These are phyloP conservation scores for Phragmites australis DNA, from an alignment of 176 grass and related monocot species.

Conservation along the genomic window DNA sequence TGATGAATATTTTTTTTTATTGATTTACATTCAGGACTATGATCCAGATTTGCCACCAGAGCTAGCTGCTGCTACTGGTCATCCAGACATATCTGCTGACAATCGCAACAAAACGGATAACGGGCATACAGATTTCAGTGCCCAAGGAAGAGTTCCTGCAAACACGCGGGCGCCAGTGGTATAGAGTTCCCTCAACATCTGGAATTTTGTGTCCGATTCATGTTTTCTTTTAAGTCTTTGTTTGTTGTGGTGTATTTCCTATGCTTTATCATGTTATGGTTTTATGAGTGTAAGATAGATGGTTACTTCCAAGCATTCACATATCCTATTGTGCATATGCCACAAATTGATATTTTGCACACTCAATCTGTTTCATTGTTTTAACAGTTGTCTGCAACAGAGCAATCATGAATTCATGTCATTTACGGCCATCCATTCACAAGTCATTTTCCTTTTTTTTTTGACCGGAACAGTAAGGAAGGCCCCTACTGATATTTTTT, in stretches of 20 bases:
- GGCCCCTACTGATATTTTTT: no score
- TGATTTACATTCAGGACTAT: conserved; percentile 64
- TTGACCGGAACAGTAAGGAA: background rate
- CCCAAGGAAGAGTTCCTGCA: conserved; percentile 64
- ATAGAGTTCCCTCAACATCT: conserved; percentile 22
- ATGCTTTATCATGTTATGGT: conserved; percentile 1
- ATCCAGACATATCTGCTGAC: conserved; percentile 60
- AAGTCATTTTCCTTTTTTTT: background rate
- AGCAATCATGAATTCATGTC: background rate
- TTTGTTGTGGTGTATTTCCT: background rate
- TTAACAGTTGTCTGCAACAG: background rate
- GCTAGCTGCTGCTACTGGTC: conserved; percentile 85
- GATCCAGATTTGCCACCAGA: conserved; percentile 99
- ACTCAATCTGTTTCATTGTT: background rate
- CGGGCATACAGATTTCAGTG: conserved; percentile 52
- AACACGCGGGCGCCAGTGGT: conserved; percentile 56
- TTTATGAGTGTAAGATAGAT: conserved; percentile 4
- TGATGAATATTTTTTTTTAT: conserved; percentile 27
- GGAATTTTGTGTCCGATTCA: conserved; percentile 1
- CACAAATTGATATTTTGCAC: conserved; percentile 1
- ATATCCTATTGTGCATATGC: conserved; percentile 8
- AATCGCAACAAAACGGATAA: conserved; percentile 58
- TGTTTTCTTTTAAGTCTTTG: conserved; percentile 22
- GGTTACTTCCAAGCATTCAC: background rate
- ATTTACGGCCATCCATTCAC: background rate